These are phyloP conservation scores for Emiliania huxleyi DNA, from an alignment of 78 protist species.

Conservation along the genomic window DNA sequence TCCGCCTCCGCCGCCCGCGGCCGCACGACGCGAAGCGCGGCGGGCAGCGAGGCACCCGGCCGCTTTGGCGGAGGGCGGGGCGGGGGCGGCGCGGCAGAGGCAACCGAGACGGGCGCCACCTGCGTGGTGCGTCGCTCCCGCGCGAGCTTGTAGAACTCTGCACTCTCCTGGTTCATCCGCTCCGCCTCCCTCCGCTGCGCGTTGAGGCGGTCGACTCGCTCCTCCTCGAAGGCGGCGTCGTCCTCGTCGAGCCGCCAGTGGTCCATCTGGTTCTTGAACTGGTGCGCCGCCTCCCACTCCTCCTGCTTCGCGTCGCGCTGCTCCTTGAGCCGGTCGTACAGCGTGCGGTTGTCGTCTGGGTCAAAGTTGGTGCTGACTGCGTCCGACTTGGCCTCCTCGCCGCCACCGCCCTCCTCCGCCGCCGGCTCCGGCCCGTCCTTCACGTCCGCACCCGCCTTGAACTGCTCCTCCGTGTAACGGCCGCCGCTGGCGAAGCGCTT, in stretches of 20 bases:
- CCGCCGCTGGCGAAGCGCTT: not conserved
- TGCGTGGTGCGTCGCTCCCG: not conserved
- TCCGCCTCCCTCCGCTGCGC: not conserved
- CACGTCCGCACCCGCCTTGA: not conserved
- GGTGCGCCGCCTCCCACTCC: not conserved
- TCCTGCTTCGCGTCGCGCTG: conserved; percentile 6
- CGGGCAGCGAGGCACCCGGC: no score
- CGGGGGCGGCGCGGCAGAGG: no score
- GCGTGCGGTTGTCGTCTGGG: not conserved
- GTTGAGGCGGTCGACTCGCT: not conserved
- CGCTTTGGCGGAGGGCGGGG: no score
- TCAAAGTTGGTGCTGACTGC: no score
- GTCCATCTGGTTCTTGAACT: conserved; percentile 10
- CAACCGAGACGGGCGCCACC: not conserved
- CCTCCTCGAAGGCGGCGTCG: conserved; percentile 19
- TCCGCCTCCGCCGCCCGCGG: no score
- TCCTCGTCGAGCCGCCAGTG: conserved; percentile 1
- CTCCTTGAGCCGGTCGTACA: not conserved
- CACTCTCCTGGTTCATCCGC: not conserved
- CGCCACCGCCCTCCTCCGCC: not conserved
- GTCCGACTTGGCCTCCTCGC: not conserved
- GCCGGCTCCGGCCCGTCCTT: not conserved
- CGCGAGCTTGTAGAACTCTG: not conserved
- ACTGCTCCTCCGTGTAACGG: not conserved
- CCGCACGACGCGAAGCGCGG: no score